Conservation (phyloP, 805 yeast species). For the Pichia exigua region DNA sequence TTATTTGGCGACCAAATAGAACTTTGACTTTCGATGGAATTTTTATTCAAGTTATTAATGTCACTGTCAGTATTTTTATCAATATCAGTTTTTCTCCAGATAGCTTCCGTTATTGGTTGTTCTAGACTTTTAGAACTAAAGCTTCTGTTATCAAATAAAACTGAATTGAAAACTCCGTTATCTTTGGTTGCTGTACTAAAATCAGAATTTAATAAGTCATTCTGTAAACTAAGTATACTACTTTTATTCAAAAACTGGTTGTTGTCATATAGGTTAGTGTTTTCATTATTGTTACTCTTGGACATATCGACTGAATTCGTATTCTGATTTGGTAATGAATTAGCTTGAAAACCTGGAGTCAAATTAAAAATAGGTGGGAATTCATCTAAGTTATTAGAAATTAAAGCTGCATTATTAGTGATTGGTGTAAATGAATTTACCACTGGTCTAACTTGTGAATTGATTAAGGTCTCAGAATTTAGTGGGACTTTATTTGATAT, state of each 20-base stretch:
- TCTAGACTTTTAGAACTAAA: neutral
- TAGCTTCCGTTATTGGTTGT: neutral
- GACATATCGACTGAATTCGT: neutral
- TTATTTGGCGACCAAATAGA: slow-evolving; percentile 19
- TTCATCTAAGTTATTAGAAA: neutral
- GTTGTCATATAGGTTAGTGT: neutral
- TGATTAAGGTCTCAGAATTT: neutral
- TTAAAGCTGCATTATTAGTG: neutral
- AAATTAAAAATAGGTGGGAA: neutral
- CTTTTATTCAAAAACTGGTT: neutral
- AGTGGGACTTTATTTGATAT: neutral
- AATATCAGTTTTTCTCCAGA: neutral
- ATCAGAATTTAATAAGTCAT: neutral
- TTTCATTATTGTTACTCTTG: neutral
- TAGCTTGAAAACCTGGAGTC: neutral
- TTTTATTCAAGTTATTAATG: neutral
- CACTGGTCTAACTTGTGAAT: neutral
- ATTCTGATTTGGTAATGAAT: neutral
- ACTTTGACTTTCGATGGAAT: slow-evolving; percentile 10
- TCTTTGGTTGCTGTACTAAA: neutral
- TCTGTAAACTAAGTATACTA: neutral
- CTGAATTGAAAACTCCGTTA: neutral
- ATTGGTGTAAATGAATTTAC: neutral
- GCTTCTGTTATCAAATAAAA: slow-evolving; percentile 3
- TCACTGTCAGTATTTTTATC: neutral